phyloP scores from a whole-genome alignment of 2,329 filamentous ascomycete genomes.

The Paraconiothyrium brasiliense region DNA sequence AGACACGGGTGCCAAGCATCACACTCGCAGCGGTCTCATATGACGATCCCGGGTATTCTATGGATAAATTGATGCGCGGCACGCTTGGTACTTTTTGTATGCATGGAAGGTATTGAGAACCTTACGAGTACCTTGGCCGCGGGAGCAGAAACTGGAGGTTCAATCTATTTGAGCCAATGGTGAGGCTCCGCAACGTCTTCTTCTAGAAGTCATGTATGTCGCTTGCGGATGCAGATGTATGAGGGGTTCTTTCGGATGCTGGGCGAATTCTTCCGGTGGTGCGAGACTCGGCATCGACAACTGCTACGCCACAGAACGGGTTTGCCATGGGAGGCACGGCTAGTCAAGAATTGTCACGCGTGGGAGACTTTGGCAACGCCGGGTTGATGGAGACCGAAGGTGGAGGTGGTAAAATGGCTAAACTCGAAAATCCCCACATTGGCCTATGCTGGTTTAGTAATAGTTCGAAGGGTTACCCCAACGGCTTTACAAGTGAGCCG shows the following conservation, averaged over 20 bases:
- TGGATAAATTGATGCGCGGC: constrained; percentile 38
- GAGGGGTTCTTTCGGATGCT: constrained; percentile 4
- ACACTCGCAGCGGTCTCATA: constrained; percentile 25
- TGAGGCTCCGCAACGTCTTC: constrained; percentile 19
- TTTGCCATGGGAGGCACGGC: neutral
- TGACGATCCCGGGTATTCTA: constrained; percentile 42
- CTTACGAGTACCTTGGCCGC: constrained; percentile 22
- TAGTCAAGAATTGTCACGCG: neutral
- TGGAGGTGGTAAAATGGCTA: constrained; percentile 36
- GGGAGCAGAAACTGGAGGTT: constrained; percentile 1
- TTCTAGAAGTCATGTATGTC: neutral
- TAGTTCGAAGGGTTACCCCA: constrained; percentile 9
- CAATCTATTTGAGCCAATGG: constrained; percentile 13
- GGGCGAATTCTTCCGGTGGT: constrained; percentile 39
- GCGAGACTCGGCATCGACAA: neutral
- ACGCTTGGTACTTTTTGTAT: constrained; percentile 11
- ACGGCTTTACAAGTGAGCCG: neutral
- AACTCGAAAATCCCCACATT: constrained; percentile 35
- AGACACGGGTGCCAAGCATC: constrained; percentile 21
- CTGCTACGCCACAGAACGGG: neutral
- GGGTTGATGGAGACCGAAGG: constrained; percentile 32
- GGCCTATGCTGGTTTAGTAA: constrained; percentile 18
- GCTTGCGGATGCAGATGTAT: constrained; percentile 9
- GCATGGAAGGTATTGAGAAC: constrained; percentile 24
- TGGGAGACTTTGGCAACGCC: constrained; percentile 35